phyloP scores from a whole-genome alignment of 1,284 basidiomycete species.

The Leccinum subrobustum region DNA sequence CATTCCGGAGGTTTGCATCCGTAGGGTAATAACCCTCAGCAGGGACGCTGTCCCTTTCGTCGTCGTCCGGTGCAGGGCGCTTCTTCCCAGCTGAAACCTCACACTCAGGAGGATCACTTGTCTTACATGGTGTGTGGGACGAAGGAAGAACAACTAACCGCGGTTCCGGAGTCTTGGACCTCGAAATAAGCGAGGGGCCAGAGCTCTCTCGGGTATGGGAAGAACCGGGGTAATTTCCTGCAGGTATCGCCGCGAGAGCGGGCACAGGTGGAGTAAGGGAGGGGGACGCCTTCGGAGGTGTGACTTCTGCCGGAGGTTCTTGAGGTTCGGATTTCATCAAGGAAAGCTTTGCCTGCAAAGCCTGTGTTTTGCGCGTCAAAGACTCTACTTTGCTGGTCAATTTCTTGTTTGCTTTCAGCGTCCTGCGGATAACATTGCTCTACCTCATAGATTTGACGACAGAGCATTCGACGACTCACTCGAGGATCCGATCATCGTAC shows the following conservation, averaged over 20 bases:
- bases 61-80: conserved; percentile 70
- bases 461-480: conserved; percentile 48
- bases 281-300: conserved; percentile 10
- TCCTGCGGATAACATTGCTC: conserved; percentile 38
- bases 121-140: conserved; percentile 33
- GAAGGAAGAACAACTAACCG: conserved; percentile 1
- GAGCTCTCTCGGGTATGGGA: conserved; percentile 39
- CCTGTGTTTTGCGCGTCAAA: conserved; percentile 67
- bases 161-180: conserved; percentile 53
- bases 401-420: conserved; percentile 78
- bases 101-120: conserved; percentile 39
- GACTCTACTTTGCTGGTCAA: conserved; percentile 64
- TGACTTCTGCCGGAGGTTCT: conserved; percentile 7
- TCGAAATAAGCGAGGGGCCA: conserved; percentile 41
- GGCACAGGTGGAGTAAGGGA: conserved; percentile 5
- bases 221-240: conserved; percentile 7
- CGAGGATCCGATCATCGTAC: conserved; percentile 75
- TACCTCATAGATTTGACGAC: not conserved
- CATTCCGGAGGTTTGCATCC: conserved; percentile 49
- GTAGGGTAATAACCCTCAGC: conserved; percentile 46
- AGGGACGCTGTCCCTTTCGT: conserved; percentile 56
- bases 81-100: conserved; percentile 53
- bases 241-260: not conserved
- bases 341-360: conserved; percentile 62
- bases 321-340: conserved; percentile 45